phyloP scores from a whole-genome alignment of 768 basidiomycete genomes.

The Tulasnella sp. region DNA sequence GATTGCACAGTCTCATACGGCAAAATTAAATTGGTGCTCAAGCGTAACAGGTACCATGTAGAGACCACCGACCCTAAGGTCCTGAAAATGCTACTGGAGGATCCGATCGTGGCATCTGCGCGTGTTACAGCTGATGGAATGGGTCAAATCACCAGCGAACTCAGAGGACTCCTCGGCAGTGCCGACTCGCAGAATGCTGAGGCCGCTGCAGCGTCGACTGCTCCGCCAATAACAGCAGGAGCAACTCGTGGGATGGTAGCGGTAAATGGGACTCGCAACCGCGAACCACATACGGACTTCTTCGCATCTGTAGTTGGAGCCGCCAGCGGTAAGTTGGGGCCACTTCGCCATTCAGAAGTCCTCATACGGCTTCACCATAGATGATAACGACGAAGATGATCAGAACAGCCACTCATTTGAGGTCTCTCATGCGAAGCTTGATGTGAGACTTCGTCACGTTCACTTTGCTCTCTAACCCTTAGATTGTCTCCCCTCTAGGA shows the following conservation, averaged over 20 bases:
- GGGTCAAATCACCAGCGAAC: conserved; percentile 62
- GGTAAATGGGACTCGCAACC: conserved; percentile 34
- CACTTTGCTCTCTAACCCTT: neutral
- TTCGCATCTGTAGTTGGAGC: conserved; percentile 95
- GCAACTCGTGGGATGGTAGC: conserved; percentile 26
- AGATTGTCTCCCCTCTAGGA: conserved; percentile 50
- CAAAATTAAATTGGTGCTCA: conserved; percentile 96
- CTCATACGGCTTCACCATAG: conserved; percentile 42
- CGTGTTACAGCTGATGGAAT: conserved; percentile 63
- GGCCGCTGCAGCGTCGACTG: conserved; percentile 48
- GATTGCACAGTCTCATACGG: conserved; percentile 94
- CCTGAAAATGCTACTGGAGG: conserved; percentile 80
- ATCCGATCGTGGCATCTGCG: conserved; percentile 80
- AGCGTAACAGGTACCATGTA: conserved; percentile 96
- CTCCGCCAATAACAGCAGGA: conserved; percentile 29
- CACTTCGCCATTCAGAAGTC: neutral
- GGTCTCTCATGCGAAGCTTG: conserved; percentile 89
- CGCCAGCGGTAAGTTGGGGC: conserved; percentile 57
- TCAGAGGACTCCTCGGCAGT: conserved; percentile 56
- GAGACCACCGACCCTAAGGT: conserved; percentile 95
- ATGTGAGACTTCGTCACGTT: conserved; percentile 49
- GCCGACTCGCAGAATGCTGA: conserved; percentile 56
- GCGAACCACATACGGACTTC: conserved; percentile 62
- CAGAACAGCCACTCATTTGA: conserved; percentile 97
- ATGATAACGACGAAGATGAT: conserved; percentile 96